Conservation (phyloP, 1,284 basidiomycete species). For the Lignosus rhinocerotis region DNA sequence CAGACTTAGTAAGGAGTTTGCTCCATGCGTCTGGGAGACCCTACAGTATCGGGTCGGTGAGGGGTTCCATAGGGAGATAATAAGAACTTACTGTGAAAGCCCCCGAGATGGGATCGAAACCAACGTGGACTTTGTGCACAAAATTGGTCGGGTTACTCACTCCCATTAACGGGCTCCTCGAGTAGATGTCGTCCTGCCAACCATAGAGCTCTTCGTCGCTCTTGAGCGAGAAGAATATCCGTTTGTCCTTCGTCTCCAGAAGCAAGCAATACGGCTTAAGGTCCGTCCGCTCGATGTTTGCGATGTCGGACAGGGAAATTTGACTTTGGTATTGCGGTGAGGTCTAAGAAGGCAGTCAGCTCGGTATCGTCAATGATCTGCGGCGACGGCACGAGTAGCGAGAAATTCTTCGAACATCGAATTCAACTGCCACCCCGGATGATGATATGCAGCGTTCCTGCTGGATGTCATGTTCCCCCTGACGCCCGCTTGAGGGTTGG, state of each 20-base stretch:
- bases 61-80: neutral
- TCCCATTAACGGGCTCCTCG: constrained; percentile 89
- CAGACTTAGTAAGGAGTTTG: constrained; percentile 91
- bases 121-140: constrained; percentile 97
- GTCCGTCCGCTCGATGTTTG: constrained; percentile 89
- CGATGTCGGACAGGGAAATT: constrained; percentile 78
- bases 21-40: constrained; percentile 98
- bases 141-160: constrained; percentile 96
- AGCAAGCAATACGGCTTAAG: constrained; percentile 91
- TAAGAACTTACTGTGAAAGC: constrained; percentile 78
- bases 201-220: constrained; percentile 94
- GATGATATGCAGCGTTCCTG: too few species aligned
- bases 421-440: too few species aligned
- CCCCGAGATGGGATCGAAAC: constrained; percentile 92
- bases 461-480: too few species aligned
- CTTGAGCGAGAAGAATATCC: constrained; percentile 81
- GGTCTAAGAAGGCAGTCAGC: constrained; percentile 13
- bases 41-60: constrained; percentile 38
- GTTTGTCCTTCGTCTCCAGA: constrained; percentile 82
- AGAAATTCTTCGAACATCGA: neutral
- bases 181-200: constrained; percentile 97
- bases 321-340: constrained; percentile 64
- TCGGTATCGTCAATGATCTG: neutral
- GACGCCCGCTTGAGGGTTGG: too few species aligned
- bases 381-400: too few species aligned